Evolutionary conservation across 306 rosid genomes (phyloP).

Genomic region (Cicer judaicum): DNA sequence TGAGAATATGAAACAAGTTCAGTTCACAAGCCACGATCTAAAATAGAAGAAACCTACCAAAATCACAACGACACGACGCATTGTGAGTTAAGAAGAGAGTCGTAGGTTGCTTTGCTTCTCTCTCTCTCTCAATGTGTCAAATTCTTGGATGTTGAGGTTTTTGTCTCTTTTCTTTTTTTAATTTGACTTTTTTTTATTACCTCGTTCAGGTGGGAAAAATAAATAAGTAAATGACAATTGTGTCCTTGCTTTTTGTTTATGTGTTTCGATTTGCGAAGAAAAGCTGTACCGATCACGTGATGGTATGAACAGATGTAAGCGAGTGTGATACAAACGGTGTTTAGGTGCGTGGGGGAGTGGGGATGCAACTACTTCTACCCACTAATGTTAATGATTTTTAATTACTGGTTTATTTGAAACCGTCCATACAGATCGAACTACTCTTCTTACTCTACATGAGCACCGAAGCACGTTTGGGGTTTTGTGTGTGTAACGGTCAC

Average conservation of each 20-base stretch:
- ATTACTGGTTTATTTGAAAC: conserved; percentile 7
- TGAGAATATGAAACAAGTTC: conserved; percentile 36
- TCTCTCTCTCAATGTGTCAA: conserved; percentile 42
- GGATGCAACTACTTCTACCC: conserved; percentile 25
- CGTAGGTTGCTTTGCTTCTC: not conserved
- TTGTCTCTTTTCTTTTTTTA: not conserved
- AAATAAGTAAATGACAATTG: conserved; percentile 18
- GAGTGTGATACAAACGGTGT: conserved; percentile 27
- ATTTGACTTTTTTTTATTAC: not conserved
- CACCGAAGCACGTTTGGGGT: conserved; percentile 36
- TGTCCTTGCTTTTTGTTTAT: not conserved
- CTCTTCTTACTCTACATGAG: no score
- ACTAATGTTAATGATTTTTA: conserved; percentile 34
- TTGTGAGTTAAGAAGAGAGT: conserved; percentile 20
- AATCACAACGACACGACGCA: not conserved
- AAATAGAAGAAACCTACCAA: conserved; percentile 34
- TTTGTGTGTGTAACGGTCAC: conserved; percentile 48
- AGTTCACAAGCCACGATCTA: conserved; percentile 52
- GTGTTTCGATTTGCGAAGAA: not conserved
- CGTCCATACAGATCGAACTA: conserved; percentile 15
- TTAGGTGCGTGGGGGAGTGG: not conserved
- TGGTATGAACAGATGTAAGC: not conserved
- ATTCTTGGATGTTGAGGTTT: conserved; percentile 45
- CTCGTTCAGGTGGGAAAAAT: conserved; percentile 4
- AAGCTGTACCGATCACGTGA: conserved; percentile 33